phyloP scores from a whole-genome alignment of 2,329 filamentous ascomycete species.

The Botrytis galanthina region DNA sequence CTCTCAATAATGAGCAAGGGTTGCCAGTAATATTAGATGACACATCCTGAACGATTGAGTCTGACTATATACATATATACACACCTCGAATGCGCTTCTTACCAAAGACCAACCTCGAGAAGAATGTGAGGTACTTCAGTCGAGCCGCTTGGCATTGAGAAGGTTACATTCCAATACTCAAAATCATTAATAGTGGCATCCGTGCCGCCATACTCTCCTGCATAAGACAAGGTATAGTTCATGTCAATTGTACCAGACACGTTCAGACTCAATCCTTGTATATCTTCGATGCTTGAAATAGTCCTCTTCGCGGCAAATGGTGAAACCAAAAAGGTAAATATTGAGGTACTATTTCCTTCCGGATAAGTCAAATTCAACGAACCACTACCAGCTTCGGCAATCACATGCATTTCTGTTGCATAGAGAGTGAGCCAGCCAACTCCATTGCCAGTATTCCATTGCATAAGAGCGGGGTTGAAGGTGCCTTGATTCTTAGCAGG shows the following conservation, averaged over 20 bases:
- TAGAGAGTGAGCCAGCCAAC: constrained; percentile 38
- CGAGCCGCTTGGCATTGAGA: neutral
- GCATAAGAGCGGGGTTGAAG: constrained; percentile 59
- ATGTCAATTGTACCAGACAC: constrained; percentile 37
- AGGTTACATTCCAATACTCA: constrained; percentile 14
- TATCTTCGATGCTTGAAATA: constrained; percentile 47
- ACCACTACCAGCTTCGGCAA: constrained; percentile 44
- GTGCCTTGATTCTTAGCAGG: constrained; percentile 49
- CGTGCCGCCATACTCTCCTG: constrained; percentile 1
- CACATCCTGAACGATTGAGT: neutral
- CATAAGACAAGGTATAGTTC: constrained; percentile 7
- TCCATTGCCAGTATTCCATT: constrained; percentile 50
- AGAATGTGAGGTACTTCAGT: neutral
- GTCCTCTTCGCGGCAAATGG: constrained; percentile 47
- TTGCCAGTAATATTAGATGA: neutral
- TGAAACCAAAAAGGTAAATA: constrained; percentile 52
- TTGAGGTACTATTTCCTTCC: constrained; percentile 46
- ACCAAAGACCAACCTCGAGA: constrained; percentile 3
- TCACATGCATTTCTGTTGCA: constrained; percentile 42
- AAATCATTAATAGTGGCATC: constrained; percentile 12
- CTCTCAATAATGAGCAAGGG: neutral
- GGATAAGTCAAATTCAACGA: constrained; percentile 54
- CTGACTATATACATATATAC: neutral
- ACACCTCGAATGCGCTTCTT: neutral
- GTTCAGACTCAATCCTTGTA: constrained; percentile 48